A percentile compares a stretch with the other conserved stretches of the same genome.
Evolutionary conservation across 192 early-diverging fungal species (phyloP).

Genomic region (Rhizophagus clarus): DNA sequence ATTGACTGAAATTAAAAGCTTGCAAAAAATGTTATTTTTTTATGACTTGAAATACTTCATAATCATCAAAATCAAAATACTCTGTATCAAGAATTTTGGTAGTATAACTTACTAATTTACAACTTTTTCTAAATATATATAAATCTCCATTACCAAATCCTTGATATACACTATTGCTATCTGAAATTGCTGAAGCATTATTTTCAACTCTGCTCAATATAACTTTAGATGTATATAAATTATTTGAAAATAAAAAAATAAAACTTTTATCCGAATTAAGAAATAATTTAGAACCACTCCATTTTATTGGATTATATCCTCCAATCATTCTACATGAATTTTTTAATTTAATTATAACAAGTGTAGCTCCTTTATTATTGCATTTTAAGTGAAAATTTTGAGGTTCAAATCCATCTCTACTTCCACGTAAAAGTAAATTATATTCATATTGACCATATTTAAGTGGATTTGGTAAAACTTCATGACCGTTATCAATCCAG

Average conservation of each 20-base stretch:
- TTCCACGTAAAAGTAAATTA: constrained; percentile 21
- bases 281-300: neutral
- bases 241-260: neutral
- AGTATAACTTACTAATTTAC: neutral
- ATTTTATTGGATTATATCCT: constrained; percentile 19
- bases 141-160: neutral
- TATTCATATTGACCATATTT: neutral
- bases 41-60: constrained; percentile 31
- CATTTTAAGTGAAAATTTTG: neutral
- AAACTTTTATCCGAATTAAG: neutral
- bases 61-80: constrained; percentile 13
- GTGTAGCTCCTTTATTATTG: constrained; percentile 9
- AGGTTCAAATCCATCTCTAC: neutral
- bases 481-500: constrained; percentile 11
- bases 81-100: neutral
- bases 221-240: neutral
- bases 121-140: neutral
- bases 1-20: no score
- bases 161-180: neutral
- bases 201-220: neutral
- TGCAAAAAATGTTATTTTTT: neutral
- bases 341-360: neutral
- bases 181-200: neutral
- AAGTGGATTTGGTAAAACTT: neutral
- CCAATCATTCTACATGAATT: neutral